Base-by-base conservation (phyloP, 495 filamentous ascomycete genomes). In the Darksidea phi region DNA sequence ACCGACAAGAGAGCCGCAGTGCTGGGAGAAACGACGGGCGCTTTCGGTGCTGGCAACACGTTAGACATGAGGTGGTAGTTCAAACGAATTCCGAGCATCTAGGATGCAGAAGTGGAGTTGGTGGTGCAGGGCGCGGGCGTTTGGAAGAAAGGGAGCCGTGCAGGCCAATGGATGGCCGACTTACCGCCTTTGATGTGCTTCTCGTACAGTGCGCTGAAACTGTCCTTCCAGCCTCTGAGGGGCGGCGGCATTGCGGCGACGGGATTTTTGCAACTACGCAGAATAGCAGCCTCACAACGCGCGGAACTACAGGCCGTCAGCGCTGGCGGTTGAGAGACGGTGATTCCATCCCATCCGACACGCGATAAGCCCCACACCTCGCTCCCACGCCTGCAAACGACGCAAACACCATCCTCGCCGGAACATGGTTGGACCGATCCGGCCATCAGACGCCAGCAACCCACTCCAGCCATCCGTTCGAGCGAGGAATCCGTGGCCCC, bases 1-100 rank as follows among this genome's bases (percentile, higher is more conserved):
- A 84, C 80, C 59, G 82, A 85, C 49, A 83, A 69, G n/a, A 74
- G 48, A 53, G 74, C 76, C 58, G 80, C 78, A 51, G 75, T 74
- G 46, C 67, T 70, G 56, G 73, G 71, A 55, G 82, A 79, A 45
- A 85, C 73, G 37, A 77, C 73, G 24, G 82, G 82, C 59, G 63
- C 62, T 54, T 74, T 63, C 54, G 72, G 67, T 46, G 54, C 67
- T 67, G 56, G 43, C 53, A 54, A 61, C 53, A 61, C 32, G 55
- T 66, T 56, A 64, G 61, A 46, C 48, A 56, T 43, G 54, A 12
- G 48, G 28, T 18, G 32, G 46, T n/a, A 45, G 28, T 25, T 43
- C 32, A 38, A 55, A 49, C 28, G 15, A 24, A 43, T 49, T 48
- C 24, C 28, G 68, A 61, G 43, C 43, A 37, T 25, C 11, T 47